Percentiles rank a stretch among this genome's conserved stretches.
Conservation (phyloP, 352 stramenopile species). For the Pythium utonaiense region DNA sequence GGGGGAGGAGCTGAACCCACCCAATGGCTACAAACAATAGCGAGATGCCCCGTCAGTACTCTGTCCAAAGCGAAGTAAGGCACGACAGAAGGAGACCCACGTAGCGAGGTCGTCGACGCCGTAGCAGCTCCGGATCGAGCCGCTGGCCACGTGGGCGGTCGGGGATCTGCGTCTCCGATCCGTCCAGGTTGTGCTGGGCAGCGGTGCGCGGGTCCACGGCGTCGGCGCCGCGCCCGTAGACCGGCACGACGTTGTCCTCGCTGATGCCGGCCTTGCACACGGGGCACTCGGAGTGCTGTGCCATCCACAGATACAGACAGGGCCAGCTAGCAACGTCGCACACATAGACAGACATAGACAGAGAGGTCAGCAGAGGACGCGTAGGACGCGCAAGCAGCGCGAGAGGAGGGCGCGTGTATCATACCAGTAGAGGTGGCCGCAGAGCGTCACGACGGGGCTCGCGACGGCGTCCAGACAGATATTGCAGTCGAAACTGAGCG, state of each 20-base stretch:
- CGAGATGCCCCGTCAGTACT: no score
- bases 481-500: constrained; percentile 81
- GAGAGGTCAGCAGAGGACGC: no score
- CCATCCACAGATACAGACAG: constrained; percentile 87
- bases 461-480: constrained; percentile 86
- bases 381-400: neutral
- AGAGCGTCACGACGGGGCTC: constrained; percentile 87
- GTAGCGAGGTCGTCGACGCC: constrained; percentile 42
- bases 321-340: constrained; percentile 45
- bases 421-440: constrained; percentile 89
- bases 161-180: constrained; percentile 37
- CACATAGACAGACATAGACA: neutral
- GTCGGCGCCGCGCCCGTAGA: constrained; percentile 79
- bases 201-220: constrained; percentile 55
- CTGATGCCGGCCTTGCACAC: constrained; percentile 91
- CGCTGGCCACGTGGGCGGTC: constrained; percentile 59
- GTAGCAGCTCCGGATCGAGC: constrained; percentile 55
- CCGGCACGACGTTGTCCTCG: constrained; percentile 86
- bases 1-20: constrained; percentile 48
- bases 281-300: constrained; percentile 78
- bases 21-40: neutral
- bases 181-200: neutral
- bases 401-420: neutral
- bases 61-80: no score
- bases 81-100: no score